phyloP scores from a whole-genome alignment of 1,139 yeast genomes.

The Zygoascus meyerae region DNA sequence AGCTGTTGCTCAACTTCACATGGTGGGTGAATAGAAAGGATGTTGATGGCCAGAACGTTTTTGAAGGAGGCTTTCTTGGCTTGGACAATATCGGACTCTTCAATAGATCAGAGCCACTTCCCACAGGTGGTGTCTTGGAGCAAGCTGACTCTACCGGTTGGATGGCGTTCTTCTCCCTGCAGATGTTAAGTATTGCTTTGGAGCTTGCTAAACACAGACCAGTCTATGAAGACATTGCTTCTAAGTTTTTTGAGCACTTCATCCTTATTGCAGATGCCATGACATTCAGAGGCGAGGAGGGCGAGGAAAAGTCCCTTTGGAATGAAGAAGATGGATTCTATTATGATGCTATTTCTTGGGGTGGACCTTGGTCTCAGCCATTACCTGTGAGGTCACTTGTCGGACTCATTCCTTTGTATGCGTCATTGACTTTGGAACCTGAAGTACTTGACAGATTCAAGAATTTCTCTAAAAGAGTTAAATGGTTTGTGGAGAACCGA shows the following conservation, averaged over 20 bases:
- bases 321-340: slow-evolving; percentile 85
- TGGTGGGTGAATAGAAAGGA: slow-evolving; percentile 99
- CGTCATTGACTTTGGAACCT: slow-evolving; percentile 85
- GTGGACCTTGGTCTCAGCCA: slow-evolving; percentile 61
- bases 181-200: slow-evolving; percentile 89
- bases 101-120: slow-evolving; percentile 90
- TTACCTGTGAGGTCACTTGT: slow-evolving; percentile 87
- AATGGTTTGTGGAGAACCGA: slow-evolving; percentile 79
- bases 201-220: slow-evolving; percentile 83
- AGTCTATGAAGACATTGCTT: slow-evolving; percentile 91
- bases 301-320: slow-evolving; percentile 67
- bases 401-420: slow-evolving; percentile 89
- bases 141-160: slow-evolving; percentile 98
- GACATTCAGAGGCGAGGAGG: slow-evolving; percentile 57
- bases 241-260: slow-evolving; percentile 93
- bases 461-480: slow-evolving; percentile 74
- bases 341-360: slow-evolving; percentile 89
- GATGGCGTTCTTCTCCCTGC: slow-evolving; percentile 93
- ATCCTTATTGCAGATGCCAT: slow-evolving; percentile 90
- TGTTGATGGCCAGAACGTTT: slow-evolving; percentile 79
- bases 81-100: slow-evolving; percentile 91
- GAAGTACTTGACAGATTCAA: slow-evolving; percentile 76
- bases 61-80: slow-evolving; percentile 94
- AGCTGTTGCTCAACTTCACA: slow-evolving; percentile 80
- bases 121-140: slow-evolving; percentile 87